Percentiles rank a stretch among this genome's conserved stretches.
Conservation (phyloP, 208 protist genomes). For the Trypanosoma boissoni region DNA sequence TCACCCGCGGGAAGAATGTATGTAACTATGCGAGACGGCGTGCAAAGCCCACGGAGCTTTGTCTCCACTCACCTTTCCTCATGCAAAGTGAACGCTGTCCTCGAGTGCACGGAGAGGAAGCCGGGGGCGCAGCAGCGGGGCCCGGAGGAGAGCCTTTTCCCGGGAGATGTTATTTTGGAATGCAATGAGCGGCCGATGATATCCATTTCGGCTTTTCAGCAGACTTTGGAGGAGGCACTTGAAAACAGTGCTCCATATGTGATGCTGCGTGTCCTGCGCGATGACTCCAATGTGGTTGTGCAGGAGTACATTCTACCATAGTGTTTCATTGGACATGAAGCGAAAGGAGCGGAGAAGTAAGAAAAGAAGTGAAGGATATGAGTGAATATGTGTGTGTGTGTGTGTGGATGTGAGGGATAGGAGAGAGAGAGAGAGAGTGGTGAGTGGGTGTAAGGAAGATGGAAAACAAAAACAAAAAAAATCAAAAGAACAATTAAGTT, state of each 20-base stretch:
- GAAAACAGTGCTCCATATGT: neutral
- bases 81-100: conserved; percentile 8
- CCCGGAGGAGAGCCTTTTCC: neutral
- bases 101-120: conserved; percentile 6
- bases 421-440: too few relatives aligned
- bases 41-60: neutral
- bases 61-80: conserved; percentile 12
- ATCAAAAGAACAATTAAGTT: too few relatives aligned
- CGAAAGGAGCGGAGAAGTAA: too few relatives aligned
- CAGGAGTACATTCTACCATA: conserved; percentile 7
- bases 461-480: too few relatives aligned
- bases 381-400: too few relatives aligned
- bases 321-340: too few relatives aligned
- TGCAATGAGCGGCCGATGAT: conserved; percentile 2
- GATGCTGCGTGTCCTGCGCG: conserved; percentile 12
- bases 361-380: too few relatives aligned
- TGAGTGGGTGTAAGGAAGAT: too few relatives aligned
- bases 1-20: neutral
- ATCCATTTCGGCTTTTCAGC: neutral
- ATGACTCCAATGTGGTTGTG: neutral
- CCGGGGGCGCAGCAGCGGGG: neutral
- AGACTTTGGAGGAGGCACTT: neutral
- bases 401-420: too few relatives aligned
- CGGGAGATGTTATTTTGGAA: conserved; percentile 16
- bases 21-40: neutral